phyloP scores from a whole-genome alignment of 2,329 filamentous ascomycete species.

The Colletotrichum karsti region DNA sequence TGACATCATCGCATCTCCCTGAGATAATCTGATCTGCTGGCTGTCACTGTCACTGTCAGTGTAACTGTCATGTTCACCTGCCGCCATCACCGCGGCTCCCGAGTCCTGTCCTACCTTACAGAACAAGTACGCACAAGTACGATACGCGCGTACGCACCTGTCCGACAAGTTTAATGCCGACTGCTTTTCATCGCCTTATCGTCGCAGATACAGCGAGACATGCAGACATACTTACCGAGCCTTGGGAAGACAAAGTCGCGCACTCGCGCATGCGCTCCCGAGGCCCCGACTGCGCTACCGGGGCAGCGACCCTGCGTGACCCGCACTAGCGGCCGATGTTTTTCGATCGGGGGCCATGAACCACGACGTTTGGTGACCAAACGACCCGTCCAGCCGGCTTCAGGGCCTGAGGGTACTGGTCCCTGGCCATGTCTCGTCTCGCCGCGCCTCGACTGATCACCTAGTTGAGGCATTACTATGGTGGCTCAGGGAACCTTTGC shows the following conservation, averaged over 20 bases:
- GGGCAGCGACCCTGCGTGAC: neutral
- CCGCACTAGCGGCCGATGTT: conserved; percentile 16
- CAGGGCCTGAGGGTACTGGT: neutral
- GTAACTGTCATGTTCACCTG: too few relatives aligned
- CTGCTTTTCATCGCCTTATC: too few relatives aligned
- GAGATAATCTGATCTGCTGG: neutral
- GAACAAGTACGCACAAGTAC: too few relatives aligned
- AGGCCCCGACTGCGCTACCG: neutral
- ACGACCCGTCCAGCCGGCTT: neutral
- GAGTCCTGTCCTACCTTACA: too few relatives aligned
- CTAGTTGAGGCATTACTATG: neutral
- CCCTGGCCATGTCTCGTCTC: neutral
- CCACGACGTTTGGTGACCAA: neutral
- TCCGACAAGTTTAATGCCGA: too few relatives aligned
- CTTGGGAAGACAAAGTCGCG: neutral
- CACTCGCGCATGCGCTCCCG: neutral
- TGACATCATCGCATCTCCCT: neutral
- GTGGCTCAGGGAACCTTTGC: neutral
- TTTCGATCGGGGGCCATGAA: conserved; percentile 22
- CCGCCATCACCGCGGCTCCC: too few relatives aligned
- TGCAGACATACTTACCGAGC: neutral
- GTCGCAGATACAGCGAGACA: neutral
- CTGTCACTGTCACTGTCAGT: neutral
- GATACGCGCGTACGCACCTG: neutral
- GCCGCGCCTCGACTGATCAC: neutral